Conservation (phyloP, 768 basidiomycete species). For the Mycena leptocephala region DNA sequence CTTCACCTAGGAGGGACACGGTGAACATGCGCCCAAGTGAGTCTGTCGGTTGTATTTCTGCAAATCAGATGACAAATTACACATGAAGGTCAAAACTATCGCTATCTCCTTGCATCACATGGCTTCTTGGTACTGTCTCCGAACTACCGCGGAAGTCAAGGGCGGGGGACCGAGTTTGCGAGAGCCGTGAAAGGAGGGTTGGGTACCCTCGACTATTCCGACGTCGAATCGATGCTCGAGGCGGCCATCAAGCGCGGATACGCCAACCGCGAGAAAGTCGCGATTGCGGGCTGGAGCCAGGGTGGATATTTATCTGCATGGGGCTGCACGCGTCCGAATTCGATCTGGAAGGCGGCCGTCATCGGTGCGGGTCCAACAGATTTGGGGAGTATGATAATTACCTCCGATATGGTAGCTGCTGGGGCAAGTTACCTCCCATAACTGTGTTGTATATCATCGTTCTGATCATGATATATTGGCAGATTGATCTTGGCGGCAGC, state of each 20-base stretch:
- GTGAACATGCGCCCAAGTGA: slow-evolving; percentile 18
- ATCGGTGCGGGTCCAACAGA: slow-evolving; percentile 32
- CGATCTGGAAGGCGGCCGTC: slow-evolving; percentile 32
- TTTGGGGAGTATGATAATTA: slow-evolving; percentile 29
- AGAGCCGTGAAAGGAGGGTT: slow-evolving; percentile 24
- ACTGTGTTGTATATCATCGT: background rate
- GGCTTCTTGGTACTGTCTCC: slow-evolving; percentile 33
- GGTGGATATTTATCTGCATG: slow-evolving; percentile 33
- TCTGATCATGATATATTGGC: background rate
- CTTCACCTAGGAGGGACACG: slow-evolving; percentile 4
- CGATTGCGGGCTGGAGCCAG: slow-evolving; percentile 36
- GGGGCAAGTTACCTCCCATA: slow-evolving; percentile 17
- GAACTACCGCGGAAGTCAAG: slow-evolving; percentile 37
- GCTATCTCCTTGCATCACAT: slow-evolving; percentile 22
- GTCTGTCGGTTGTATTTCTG: background rate
- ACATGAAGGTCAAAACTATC: slow-evolving; percentile 4
- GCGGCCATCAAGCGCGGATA: slow-evolving; percentile 28
- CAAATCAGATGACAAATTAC: background rate
- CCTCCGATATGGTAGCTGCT: slow-evolving; percentile 22
- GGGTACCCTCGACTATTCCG: slow-evolving; percentile 31
- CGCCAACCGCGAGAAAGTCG: slow-evolving; percentile 20
- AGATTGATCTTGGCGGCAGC: slow-evolving; percentile 24
- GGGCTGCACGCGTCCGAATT: slow-evolving; percentile 31
- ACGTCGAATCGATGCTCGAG: slow-evolving; percentile 34
- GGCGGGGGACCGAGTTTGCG: slow-evolving; percentile 25